Base-by-base conservation (phyloP, 2,329 filamentous ascomycete genomes). In the Xylariaceae sp. region DNA sequence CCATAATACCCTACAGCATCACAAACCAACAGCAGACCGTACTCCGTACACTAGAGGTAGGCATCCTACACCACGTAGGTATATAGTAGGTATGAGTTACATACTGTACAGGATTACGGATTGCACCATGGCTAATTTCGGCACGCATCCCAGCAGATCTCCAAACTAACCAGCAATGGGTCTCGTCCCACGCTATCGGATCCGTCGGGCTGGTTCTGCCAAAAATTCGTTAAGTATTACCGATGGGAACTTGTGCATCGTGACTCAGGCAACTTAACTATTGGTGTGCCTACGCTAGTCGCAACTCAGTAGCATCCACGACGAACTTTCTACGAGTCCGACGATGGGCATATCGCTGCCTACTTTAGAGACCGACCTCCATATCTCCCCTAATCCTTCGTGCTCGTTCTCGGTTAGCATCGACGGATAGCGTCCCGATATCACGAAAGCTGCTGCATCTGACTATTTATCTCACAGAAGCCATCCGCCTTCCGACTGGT, bases 81-180 rank as follows among this genome's bases (percentile, higher is more conserved):
- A 42, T 13, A 42, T 42, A 42, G 42, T 13, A n/a, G 42, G 42
- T 45, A 51, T 10, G 49, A 51, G 18, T 3, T 49, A 30, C 49
- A 50, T 59, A n/a, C 55, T 56, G 57, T 58, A 61, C 60, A 63
- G 60, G 53, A 57, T 57, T 53, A 62, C 60, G 60, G 53, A 57
- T 57, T 53, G 61, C 60, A 58, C 60, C 37, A 42, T 42, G 37
- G 37, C 37, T 62, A 62, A 63, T 61, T 63, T 63, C 61, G 61
- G 61, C 61, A 61, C 61, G 50, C 62, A 68, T 68, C 66, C 66
- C 64, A 69, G 65, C 59, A 65, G 66, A 68, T 68, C 67, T 63
- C 62, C 66, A 63, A 65, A 55, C 56, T 52, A 56, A 62, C 62
- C 64, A 65, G 61, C 64, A 63, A 66, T 70, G 67, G 68, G 60